Conservation (phyloP, 345 rosid species). For the Kandelia obovata region DNA sequence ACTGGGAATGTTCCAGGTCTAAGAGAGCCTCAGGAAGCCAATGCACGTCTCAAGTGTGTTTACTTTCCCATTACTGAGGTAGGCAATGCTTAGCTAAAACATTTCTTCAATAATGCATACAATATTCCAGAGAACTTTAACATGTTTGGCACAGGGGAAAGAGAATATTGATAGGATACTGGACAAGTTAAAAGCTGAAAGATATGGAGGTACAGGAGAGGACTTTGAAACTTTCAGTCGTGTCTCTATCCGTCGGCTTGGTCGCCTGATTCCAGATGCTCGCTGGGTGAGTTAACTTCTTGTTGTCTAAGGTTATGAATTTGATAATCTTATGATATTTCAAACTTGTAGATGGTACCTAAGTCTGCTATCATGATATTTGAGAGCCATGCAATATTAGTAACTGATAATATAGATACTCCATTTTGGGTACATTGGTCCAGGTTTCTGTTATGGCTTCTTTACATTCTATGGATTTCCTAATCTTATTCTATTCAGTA, state of each 20-base stretch:
- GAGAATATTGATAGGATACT: slow-evolving; percentile 58
- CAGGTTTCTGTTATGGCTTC: no score
- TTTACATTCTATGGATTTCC: no score
- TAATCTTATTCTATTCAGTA: no score
- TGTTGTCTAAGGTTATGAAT: not conserved
- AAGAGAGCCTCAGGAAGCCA: slow-evolving; percentile 37
- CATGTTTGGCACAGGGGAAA: slow-evolving; percentile 47
- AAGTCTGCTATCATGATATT: not conserved
- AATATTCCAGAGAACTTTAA: not conserved
- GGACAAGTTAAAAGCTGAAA: slow-evolving; percentile 43
- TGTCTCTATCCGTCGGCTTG: slow-evolving; percentile 66
- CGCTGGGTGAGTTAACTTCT: slow-evolving; percentile 56
- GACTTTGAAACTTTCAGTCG: slow-evolving; percentile 49
- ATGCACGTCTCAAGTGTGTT: slow-evolving; percentile 64
- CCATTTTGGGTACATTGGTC: no score
- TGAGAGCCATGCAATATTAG: no score
- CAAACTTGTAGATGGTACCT: not conserved
- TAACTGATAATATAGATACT: no score
- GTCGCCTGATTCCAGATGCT: slow-evolving; percentile 82
- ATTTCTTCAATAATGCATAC: not conserved
- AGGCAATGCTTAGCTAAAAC: not conserved
- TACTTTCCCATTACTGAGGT: slow-evolving; percentile 71
- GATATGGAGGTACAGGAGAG: slow-evolving; percentile 37
- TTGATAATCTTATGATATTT: not conserved
- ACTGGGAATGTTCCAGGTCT: slow-evolving; percentile 32